Percentiles rank a stretch among this genome's conserved stretches.
Evolutionary conservation across 2,329 filamentous ascomycete genomes (phyloP).

Genomic region (Onygenales sp.): DNA sequence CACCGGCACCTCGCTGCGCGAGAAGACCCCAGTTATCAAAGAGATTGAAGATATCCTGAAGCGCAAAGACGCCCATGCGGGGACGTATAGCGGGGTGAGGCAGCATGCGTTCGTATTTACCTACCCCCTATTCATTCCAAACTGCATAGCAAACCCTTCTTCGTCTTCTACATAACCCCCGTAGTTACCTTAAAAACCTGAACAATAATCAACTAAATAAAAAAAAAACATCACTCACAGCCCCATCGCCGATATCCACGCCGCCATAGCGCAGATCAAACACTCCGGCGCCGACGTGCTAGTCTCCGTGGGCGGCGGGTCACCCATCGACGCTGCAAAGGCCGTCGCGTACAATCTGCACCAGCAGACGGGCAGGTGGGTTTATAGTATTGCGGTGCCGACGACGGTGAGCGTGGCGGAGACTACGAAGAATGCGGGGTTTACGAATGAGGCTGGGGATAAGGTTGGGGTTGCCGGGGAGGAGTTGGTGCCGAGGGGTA

Average conservation of each 20-base stretch:
- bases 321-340: slow-evolving; percentile 11
- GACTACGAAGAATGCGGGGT: slow-evolving; percentile 9
- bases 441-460: slow-evolving; percentile 6
- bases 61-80: background rate
- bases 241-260: slow-evolving; percentile 9
- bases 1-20: slow-evolving; percentile 8
- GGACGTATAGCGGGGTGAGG: slow-evolving; percentile 9
- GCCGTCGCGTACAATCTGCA: slow-evolving; percentile 9
- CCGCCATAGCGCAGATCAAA: slow-evolving; percentile 1
- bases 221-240: slow-evolving; percentile 1
- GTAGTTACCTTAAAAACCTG: background rate
- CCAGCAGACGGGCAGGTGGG: slow-evolving; percentile 1
- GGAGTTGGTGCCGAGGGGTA: slow-evolving; percentile 15
- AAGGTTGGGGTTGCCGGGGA: slow-evolving; percentile 12
- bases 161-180: background rate
- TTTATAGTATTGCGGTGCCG: slow-evolving; percentile 9
- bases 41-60: slow-evolving; percentile 6
- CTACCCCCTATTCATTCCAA: background rate
- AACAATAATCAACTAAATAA: background rate
- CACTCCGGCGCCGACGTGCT: slow-evolving; percentile 8
- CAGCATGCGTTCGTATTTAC: slow-evolving; percentile 7
- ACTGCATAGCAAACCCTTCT: background rate
- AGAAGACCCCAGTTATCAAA: slow-evolving; percentile 11
- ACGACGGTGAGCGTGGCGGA: slow-evolving; percentile 11
- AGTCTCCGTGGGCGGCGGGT: slow-evolving; percentile 9